Percentiles rank a stretch among this genome's conserved stretches.
Conservation (phyloP, 2,329 filamentous ascomycete genomes). For the Apiospora marii region DNA sequence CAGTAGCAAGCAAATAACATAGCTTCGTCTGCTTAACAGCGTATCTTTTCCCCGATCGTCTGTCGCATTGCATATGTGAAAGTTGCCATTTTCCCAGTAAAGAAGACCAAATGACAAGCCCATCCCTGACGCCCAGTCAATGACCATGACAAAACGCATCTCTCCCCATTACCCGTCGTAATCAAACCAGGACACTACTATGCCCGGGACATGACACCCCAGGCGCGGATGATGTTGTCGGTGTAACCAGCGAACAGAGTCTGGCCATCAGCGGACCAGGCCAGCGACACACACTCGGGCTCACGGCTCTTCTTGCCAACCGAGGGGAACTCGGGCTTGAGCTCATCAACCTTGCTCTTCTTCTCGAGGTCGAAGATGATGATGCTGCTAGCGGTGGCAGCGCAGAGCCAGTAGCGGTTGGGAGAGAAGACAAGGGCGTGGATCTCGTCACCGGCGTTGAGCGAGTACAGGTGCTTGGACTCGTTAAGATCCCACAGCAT, state of each 20-base stretch:
- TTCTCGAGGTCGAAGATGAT: conserved; percentile 99
- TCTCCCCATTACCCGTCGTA: conserved; percentile 18
- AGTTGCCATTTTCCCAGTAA: conserved; percentile 27
- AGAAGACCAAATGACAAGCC: conserved; percentile 28
- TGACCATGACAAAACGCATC: conserved; percentile 25
- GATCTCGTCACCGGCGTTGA: conserved; percentile 99
- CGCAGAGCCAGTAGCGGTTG: conserved; percentile 99
- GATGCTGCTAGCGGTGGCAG: conserved; percentile 95
- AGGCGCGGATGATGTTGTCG: conserved; percentile 98
- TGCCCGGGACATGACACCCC: conserved; percentile 96
- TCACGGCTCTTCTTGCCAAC: conserved; percentile 99
- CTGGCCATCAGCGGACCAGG: conserved; percentile 98
- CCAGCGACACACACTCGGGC: conserved; percentile 96
- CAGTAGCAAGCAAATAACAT: conserved; percentile 20
- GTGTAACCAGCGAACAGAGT: conserved; percentile 99
- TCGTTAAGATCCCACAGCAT: conserved; percentile 99
- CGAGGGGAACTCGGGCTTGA: conserved; percentile 97
- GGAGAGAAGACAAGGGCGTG: conserved; percentile 99
- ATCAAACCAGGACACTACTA: conserved; percentile 49
- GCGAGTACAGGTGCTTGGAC: conserved; percentile 99
- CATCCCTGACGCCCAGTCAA: conserved; percentile 30
- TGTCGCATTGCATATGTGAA: conserved; percentile 26
- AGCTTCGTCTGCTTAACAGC: conserved; percentile 22
- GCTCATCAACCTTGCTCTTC: conserved; percentile 99
- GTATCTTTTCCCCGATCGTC: conserved; percentile 21